phyloP scores from a whole-genome alignment of 1,139 yeast species.

The Yamadazyma membranifaciens region DNA sequence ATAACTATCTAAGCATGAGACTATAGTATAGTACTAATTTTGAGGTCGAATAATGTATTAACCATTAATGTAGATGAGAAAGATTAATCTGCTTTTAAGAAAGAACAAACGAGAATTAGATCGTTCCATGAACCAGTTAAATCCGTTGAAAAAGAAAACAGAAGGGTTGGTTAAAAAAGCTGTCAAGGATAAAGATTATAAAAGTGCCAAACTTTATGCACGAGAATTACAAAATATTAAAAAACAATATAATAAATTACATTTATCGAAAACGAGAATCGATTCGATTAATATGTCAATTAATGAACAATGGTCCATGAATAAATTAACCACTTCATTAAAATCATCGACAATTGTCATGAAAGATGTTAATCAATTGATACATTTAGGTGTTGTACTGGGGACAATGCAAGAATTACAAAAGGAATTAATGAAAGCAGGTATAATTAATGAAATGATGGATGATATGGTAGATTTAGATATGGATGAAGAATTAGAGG shows the following conservation, averaged over 20 bases:
- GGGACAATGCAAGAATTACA: constrained; percentile 85
- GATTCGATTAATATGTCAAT: constrained; percentile 86
- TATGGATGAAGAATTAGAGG: constrained; percentile 62
- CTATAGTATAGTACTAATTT: not conserved
- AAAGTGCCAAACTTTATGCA: constrained; percentile 77
- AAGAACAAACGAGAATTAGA: constrained; percentile 85
- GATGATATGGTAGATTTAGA: constrained; percentile 80
- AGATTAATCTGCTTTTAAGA: constrained; percentile 77
- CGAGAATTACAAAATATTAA: constrained; percentile 74
- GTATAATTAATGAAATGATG: constrained; percentile 93
- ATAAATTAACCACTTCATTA: constrained; percentile 80
- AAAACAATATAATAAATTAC: constrained; percentile 71
- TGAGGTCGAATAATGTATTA: not conserved
- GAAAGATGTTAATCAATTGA: constrained; percentile 83
- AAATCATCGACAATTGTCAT: constrained; percentile 76
- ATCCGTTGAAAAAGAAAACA: constrained; percentile 67
- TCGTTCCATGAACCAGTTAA: constrained; percentile 66
- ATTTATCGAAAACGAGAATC: constrained; percentile 79
- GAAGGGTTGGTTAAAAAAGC: constrained; percentile 69
- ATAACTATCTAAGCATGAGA: no score
- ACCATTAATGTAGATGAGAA: constrained; percentile 53
- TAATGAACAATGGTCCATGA: constrained; percentile 88
- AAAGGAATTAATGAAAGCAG: constrained; percentile 85
- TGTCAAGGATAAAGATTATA: constrained; percentile 76
- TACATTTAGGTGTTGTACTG: constrained; percentile 75